Percentiles rank a stretch among this genome's conserved stretches.
These are phyloP conservation scores for Sordariomycetes sp. DNA, from an alignment of 2,329 filamentous ascomycete genomes.

Conservation along the genomic window DNA sequence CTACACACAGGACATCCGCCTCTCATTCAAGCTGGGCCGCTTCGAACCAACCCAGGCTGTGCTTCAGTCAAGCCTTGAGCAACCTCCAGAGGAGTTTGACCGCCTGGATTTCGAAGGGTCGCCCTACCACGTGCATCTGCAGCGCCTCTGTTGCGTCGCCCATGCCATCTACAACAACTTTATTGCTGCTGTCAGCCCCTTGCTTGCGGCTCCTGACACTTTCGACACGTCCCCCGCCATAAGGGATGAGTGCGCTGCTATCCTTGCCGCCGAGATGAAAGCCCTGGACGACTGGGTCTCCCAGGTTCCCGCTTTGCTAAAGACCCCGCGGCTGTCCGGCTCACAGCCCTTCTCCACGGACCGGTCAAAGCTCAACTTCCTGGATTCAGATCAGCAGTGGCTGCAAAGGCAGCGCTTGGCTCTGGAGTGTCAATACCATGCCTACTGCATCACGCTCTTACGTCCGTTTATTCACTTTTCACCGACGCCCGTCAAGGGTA, in stretches of 20 bases:
- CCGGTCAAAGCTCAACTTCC: background rate
- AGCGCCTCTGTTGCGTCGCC: background rate
- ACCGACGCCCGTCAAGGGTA: background rate
- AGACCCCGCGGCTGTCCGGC: background rate
- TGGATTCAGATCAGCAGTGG: background rate
- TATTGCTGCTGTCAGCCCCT: background rate
- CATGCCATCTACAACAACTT: background rate
- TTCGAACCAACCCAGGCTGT: background rate
- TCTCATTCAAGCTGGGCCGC: conserved; percentile 2
- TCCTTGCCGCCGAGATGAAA: conserved; percentile 1
- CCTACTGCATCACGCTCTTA: conserved; percentile 1
- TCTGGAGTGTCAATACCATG: conserved; percentile 5
- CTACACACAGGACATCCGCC: conserved; percentile 1
- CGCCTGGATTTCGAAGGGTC: background rate
- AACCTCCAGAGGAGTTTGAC: background rate
- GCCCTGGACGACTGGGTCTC: background rate
- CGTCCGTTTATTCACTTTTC: conserved; percentile 4
- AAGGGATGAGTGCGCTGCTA: background rate
- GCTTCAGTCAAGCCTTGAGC: background rate
- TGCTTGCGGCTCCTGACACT: background rate
- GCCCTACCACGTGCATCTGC: conserved; percentile 1
- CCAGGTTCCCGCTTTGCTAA: conserved; percentile 1
- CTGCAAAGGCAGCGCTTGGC: conserved; percentile 4
- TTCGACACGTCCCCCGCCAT: background rate
- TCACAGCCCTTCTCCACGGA: background rate